These are phyloP conservation scores for Bauhinia variegata DNA, from an alignment of 306 rosid genomes.

Conservation along the genomic window DNA sequence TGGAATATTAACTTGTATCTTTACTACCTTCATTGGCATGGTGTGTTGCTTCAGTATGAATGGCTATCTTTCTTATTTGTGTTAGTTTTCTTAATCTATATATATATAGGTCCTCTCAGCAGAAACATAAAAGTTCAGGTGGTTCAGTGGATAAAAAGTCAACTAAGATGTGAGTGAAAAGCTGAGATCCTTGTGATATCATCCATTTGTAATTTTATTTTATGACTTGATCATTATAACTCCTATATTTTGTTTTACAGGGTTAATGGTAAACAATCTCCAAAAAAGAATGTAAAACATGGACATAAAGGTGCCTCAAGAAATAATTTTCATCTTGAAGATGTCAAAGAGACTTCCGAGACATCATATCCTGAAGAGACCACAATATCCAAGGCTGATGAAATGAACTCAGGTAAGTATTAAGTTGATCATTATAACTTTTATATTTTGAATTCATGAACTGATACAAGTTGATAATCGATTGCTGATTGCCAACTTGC, in stretches of 20 bases:
- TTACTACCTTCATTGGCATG: conserved; percentile 22
- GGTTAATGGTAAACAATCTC: conserved; percentile 63
- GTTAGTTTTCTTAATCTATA: conserved; percentile 21
- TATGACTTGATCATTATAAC: conserved; percentile 22
- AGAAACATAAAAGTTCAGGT: conserved; percentile 46
- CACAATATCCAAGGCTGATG: conserved; percentile 49
- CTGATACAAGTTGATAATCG: neutral
- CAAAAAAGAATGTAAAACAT: conserved; percentile 52
- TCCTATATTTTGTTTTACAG: conserved; percentile 47
- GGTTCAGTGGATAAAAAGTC: conserved; percentile 51
- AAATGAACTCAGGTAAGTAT: conserved; percentile 64
- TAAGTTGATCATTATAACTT: neutral
- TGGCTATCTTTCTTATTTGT: conserved; percentile 28
- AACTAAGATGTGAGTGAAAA: conserved; percentile 61
- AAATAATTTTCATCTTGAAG: conserved; percentile 50
- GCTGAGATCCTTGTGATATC: conserved; percentile 19
- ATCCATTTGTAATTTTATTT: conserved; percentile 27
- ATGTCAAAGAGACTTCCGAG: conserved; percentile 65
- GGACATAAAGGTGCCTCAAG: conserved; percentile 46
- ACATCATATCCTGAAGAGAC: conserved; percentile 55
- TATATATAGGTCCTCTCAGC: conserved; percentile 57
- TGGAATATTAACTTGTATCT: conserved; percentile 20
- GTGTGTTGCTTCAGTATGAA: conserved; percentile 9
- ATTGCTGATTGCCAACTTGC: conserved; percentile 19
- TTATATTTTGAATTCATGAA: conserved; percentile 6